These are phyloP conservation scores for Areca catechu DNA, from an alignment of 176 grass and related monocot genomes.

Conservation along the genomic window DNA sequence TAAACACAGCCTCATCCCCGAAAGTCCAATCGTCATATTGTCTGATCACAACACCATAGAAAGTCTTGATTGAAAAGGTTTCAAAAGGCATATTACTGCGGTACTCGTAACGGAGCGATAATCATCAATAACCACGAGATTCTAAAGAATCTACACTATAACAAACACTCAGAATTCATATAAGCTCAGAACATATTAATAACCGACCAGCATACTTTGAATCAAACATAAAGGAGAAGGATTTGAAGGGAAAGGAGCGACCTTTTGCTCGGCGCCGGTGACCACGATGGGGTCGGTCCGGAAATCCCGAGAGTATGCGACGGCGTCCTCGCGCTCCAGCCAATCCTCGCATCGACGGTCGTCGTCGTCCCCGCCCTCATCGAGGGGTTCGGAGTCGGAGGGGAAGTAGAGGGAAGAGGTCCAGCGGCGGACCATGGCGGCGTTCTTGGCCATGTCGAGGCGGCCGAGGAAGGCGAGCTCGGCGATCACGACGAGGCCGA, in stretches of 20 bases:
- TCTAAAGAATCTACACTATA: no score
- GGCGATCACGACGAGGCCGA: constrained; percentile 60
- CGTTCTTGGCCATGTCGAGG: constrained; percentile 94
- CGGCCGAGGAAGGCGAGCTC: constrained; percentile 77
- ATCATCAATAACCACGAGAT: no score
- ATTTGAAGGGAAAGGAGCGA: constrained; percentile 1
- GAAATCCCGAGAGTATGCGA: constrained; percentile 72
- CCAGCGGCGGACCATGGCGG: constrained; percentile 54
- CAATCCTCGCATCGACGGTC: constrained; percentile 38
- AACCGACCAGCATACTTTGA: no score
- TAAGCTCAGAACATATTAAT: no score
- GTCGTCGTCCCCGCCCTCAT: background rate
- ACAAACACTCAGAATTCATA: no score
- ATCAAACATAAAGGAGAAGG: no score
- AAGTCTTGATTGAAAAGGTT: no score
- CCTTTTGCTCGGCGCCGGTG: constrained; percentile 44
- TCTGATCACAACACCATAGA: no score
- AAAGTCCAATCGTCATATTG: no score
- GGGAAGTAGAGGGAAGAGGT: constrained; percentile 68
- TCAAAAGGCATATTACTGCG: no score
- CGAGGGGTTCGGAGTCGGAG: background rate
- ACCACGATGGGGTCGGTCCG: constrained; percentile 67
- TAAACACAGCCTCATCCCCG: no score
- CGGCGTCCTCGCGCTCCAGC: constrained; percentile 69
- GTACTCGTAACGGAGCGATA: no score